Conservation (phyloP, 1,284 basidiomycete species). For the Cryptococcus sp. region DNA sequence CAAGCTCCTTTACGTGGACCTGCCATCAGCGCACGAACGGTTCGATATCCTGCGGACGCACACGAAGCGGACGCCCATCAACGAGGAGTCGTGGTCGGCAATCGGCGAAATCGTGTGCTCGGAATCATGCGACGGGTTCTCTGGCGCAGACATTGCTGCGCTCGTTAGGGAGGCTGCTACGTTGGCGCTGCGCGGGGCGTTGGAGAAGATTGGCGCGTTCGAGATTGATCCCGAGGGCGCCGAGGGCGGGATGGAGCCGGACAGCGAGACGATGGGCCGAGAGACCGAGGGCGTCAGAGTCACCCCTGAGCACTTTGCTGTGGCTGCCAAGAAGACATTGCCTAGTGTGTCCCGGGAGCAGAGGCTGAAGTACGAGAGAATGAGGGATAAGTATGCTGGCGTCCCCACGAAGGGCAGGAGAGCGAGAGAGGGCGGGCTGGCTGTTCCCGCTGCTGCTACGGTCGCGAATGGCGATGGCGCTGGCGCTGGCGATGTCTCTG, state of each 20-base stretch:
- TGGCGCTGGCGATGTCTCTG: background rate
- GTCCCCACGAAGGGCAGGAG: conserved; percentile 52
- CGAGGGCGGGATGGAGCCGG: conserved; percentile 22
- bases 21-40: conserved; percentile 75
- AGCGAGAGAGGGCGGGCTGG: conserved; percentile 29
- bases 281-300: conserved; percentile 51
- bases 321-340: conserved; percentile 77
- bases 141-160: conserved; percentile 84
- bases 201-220: conserved; percentile 64
- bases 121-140: conserved; percentile 78
- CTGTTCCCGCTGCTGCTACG: too few species aligned
- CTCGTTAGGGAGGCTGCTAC: conserved; percentile 89
- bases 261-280: conserved; percentile 1
- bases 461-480: background rate
- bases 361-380: conserved; percentile 74
- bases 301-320: conserved; percentile 66
- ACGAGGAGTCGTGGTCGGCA: conserved; percentile 46
- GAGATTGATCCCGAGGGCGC: conserved; percentile 57
- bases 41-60: conserved; percentile 79
- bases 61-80: conserved; percentile 72
- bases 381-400: conserved; percentile 79
- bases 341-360: conserved; percentile 84
- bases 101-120: conserved; percentile 43
- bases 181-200: conserved; percentile 69
- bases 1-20: conserved; percentile 94